Evolutionary conservation across 2,329 filamentous ascomycete genomes (phyloP).

Genomic region (Alternaria sp.): DNA sequence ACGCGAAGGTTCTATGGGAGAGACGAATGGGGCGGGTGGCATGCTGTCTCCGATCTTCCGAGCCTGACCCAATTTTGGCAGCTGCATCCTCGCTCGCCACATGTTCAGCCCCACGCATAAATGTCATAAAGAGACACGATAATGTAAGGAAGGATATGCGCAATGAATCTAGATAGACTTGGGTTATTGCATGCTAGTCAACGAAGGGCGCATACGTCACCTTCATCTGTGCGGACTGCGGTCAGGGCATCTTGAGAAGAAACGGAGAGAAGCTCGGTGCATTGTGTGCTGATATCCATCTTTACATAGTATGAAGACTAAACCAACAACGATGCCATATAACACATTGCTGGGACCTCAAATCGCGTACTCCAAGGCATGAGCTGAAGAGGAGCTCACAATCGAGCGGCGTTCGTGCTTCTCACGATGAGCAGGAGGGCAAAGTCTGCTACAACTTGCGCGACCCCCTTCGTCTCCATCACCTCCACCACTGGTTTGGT

Average conservation of each 20-base stretch:
- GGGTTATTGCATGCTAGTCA: neutral
- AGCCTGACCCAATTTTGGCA: neutral
- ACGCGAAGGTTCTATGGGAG: neutral
- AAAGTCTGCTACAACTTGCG: neutral
- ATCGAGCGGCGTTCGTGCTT: neutral
- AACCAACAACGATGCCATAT: neutral
- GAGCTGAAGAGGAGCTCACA: neutral
- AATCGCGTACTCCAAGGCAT: neutral
- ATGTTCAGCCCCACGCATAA: neutral
- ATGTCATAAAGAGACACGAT: too few species aligned
- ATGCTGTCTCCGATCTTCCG: neutral
- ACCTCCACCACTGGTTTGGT: neutral
- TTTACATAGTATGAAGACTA: neutral
- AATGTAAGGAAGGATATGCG: neutral
- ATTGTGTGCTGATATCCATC: neutral
- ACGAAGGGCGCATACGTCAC: neutral
- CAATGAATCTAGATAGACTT: accelerated
- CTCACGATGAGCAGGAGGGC: neutral
- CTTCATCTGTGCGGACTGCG: neutral
- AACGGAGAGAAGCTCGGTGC: neutral
- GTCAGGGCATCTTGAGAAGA: neutral
- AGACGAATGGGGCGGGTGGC: neutral
- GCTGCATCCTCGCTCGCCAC: neutral
- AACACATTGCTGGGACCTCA: neutral
- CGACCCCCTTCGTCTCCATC: neutral